A percentile compares a stretch with the other conserved stretches of the same genome.
phyloP scores from a whole-genome alignment of 495 filamentous ascomycete species.

The Aspergillus haitiensis region DNA sequence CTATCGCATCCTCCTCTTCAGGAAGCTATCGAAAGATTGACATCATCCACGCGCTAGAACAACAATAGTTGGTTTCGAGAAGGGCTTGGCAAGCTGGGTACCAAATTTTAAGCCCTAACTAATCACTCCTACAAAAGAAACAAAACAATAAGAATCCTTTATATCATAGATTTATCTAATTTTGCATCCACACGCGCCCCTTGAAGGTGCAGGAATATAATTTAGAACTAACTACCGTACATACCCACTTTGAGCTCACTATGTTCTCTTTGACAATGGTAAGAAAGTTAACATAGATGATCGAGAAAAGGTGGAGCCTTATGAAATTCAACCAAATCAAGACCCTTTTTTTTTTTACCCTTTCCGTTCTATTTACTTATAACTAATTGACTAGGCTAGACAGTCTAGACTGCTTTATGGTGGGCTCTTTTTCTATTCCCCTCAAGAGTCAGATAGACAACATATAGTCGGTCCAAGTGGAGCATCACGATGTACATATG shows the following conservation, averaged over 20 bases:
- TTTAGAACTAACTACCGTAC: no score
- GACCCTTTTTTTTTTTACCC: not conserved
- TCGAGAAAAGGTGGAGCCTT: not conserved
- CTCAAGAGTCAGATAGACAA: not conserved
- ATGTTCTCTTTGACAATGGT: no score
- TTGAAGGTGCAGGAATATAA: no score
- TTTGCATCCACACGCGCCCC: no score
- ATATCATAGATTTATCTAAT: no score
- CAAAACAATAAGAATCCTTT: not conserved
- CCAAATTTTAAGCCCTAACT: not conserved
- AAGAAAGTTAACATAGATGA: not conserved
- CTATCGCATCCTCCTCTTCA: not conserved
- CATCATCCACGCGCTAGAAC: conserved; percentile 1
- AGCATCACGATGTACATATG: no score
- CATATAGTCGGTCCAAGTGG: not conserved
- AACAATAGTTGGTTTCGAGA: conserved; percentile 6
- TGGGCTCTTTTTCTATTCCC: not conserved
- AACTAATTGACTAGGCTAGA: not conserved
- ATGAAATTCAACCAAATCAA: not conserved
- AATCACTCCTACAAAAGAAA: not conserved
- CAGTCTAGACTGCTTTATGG: not conserved
- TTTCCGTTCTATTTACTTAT: not conserved
- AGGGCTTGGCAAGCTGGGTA: not conserved
- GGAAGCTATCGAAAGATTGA: not conserved
- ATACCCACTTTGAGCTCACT: no score